Conservation (phyloP, 176 grass and related monocot species). For the Oryza meyeriana region DNA sequence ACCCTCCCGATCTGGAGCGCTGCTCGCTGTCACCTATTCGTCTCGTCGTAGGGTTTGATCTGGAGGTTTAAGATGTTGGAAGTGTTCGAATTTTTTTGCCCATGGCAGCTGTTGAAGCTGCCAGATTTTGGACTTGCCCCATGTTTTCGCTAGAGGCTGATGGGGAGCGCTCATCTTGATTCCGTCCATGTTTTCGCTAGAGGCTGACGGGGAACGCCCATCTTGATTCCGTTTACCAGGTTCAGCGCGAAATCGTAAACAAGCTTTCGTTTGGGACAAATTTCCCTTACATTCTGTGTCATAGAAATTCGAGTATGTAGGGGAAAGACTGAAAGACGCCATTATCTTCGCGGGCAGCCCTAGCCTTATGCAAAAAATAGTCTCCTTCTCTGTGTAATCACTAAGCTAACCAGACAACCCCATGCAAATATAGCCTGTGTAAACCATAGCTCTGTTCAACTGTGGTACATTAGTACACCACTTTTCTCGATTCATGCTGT, state of each 20-base stretch:
- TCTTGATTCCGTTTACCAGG: background rate
- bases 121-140: conserved; percentile 7
- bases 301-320: background rate
- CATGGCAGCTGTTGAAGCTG: background rate
- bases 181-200: background rate
- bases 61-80: background rate
- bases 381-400: background rate
- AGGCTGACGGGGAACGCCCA: background rate
- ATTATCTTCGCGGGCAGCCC: background rate
- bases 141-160: background rate
- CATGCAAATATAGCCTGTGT: background rate
- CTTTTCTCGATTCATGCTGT: conserved; percentile 12
- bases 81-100: background rate
- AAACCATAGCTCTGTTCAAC: background rate
- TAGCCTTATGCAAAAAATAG: background rate
- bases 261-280: background rate
- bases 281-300: background rate
- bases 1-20: conserved; percentile 26
- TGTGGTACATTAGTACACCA: background rate
- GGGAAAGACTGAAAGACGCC: background rate
- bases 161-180: background rate
- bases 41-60: background rate
- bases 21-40: background rate
- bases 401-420: background rate
- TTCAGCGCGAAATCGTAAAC: background rate